Base-by-base conservation (phyloP, 768 basidiomycete genomes). In the Macrolepiota fuliginosa region DNA sequence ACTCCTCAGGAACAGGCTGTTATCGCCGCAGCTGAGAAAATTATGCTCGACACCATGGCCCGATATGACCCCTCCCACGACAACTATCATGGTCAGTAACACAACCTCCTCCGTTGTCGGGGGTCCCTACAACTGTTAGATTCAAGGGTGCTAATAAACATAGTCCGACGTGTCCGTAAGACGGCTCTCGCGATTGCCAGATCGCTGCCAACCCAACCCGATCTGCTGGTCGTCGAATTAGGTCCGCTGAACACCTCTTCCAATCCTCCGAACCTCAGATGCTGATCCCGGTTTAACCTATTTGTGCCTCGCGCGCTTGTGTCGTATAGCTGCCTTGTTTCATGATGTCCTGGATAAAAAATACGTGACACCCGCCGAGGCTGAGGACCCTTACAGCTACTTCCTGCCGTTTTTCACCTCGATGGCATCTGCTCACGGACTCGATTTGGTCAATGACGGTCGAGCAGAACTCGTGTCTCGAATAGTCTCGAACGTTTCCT, bases 331-430 rank as follows among this genome's bases (percentile, higher is more conserved):
- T 32, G 90, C 94, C n/a, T 82, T 96, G 40, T 83, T 96, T 49
- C 94, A 96, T 68, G 94, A 96, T 72, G 81, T 94, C 45, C 77
- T 92, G 36, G 91, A 93, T 81, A 91, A 90, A 76, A 93, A 94
- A 77, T 92, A 94, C 68, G 86, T 88, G 17, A 76, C 86, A 1
- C 71, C 79, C 12, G 79, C 77, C 58, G 72, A 83, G 66, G 82
- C 84, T 12, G 77, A 81, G 17, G 84, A 90, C 69, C 83, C 88
- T 5, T 85, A 84, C 72, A 73, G 76, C 58, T 90, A 83, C 69
- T 89, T 92, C 71, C 74, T 84, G 24, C 87, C 91, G 22, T 85
- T 86, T 72, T 91, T 90, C 70, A 64, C 76, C 57, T 73, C 71
- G 3, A 73, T 82, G 68, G 77, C 77, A 4, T 67, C 67, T 2